Evolutionary conservation across 768 basidiomycete species (phyloP).

Genomic region (Lactifluus volemus): DNA sequence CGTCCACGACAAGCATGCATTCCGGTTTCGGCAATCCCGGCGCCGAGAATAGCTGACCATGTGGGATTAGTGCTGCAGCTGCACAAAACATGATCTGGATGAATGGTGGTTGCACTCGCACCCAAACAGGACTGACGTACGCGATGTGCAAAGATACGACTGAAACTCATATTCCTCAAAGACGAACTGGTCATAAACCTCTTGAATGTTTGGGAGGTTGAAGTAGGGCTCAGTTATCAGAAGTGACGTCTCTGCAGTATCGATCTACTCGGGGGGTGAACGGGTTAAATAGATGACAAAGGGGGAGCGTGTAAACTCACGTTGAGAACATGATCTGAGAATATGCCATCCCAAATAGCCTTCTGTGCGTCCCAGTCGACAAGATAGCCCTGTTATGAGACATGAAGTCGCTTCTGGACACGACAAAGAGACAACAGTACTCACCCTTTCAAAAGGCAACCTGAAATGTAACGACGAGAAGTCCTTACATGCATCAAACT

Average conservation of each 20-base stretch:
- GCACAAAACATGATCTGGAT: background rate
- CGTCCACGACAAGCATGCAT: conserved; percentile 77
- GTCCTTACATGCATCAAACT: conserved; percentile 68
- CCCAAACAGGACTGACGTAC: conserved; percentile 39
- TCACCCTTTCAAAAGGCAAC: conserved; percentile 82
- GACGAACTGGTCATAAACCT: conserved; percentile 89
- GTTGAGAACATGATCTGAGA: conserved; percentile 61
- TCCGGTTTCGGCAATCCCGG: conserved; percentile 50
- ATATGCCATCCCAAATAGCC: conserved; percentile 86
- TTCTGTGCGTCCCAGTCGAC: conserved; percentile 96
- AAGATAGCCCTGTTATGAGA: conserved; percentile 66
- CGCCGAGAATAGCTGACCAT: conserved; percentile 58
- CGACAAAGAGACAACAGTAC: conserved; percentile 13
- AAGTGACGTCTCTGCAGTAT: conserved; percentile 63
- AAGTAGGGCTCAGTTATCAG: conserved; percentile 92
- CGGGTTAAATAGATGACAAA: conserved; percentile 11
- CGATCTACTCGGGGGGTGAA: conserved; percentile 39
- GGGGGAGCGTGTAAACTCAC: conserved; percentile 32
- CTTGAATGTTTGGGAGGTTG: conserved; percentile 87
- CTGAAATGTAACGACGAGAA: conserved; percentile 76
- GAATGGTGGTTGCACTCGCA: conserved; percentile 19
- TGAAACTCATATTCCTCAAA: conserved; percentile 96
- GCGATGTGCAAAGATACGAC: conserved; percentile 71
- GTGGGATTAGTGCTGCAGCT: conserved; percentile 77
- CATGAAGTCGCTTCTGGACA: conserved; percentile 19